Percentiles rank a stretch among this genome's conserved stretches.
Conservation (phyloP, 1,284 basidiomycete genomes). For the Cryptococcus depauperatus region DNA sequence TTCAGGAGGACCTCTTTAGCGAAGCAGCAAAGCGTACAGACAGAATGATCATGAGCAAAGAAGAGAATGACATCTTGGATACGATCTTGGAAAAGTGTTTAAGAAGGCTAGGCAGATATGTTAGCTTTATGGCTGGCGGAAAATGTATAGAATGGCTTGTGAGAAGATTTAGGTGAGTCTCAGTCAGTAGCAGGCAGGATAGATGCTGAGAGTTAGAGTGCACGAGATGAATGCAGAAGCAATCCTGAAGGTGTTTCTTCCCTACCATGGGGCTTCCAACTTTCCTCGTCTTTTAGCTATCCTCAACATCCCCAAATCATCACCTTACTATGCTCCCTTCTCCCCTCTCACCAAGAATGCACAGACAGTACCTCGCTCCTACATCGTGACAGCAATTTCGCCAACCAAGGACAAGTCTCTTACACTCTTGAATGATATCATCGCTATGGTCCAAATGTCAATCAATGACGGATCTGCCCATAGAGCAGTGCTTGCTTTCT, state of each 20-base stretch:
- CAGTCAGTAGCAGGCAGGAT: neutral
- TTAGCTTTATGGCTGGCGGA: slow-evolving; percentile 72
- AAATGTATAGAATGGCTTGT: slow-evolving; percentile 97
- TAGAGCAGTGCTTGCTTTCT: slow-evolving; percentile 73
- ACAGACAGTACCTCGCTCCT: slow-evolving; percentile 60
- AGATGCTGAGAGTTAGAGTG: slow-evolving; percentile 53
- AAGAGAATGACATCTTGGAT: slow-evolving; percentile 57
- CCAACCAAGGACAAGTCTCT: slow-evolving; percentile 54
- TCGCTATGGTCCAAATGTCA: slow-evolving; percentile 54
- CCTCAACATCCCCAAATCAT: slow-evolving; percentile 55
- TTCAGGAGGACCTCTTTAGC: slow-evolving; percentile 70
- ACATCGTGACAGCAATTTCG: slow-evolving; percentile 59
- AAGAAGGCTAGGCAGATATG: slow-evolving; percentile 63
- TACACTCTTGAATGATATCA: slow-evolving; percentile 54
- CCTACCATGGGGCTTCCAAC: slow-evolving; percentile 90
- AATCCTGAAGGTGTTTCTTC: slow-evolving; percentile 76
- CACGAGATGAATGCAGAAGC: slow-evolving; percentile 85
- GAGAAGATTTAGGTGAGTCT: slow-evolving; percentile 67
- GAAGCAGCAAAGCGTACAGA: slow-evolving; percentile 69
- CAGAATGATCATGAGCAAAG: slow-evolving; percentile 63
- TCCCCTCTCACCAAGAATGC: slow-evolving; percentile 65
- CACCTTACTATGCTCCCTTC: slow-evolving; percentile 50
- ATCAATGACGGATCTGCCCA: slow-evolving; percentile 55
- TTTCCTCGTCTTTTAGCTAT: slow-evolving; percentile 91
- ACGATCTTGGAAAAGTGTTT: slow-evolving; percentile 52